Evolutionary conservation across 495 filamentous ascomycete species (phyloP).

Genomic region (Neurospora terricola): DNA sequence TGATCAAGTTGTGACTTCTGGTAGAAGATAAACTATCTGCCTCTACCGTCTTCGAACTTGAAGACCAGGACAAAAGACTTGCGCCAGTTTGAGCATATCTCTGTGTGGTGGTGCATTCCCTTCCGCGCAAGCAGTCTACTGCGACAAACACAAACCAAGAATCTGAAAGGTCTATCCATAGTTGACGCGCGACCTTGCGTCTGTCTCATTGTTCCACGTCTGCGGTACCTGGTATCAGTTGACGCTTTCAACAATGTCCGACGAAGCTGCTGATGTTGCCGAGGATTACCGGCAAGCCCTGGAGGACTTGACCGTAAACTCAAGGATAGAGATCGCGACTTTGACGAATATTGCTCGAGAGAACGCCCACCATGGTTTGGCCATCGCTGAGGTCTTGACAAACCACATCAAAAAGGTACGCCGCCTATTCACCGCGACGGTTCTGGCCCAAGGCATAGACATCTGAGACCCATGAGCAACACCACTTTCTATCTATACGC

Average conservation of each 20-base stretch:
- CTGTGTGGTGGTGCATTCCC: neutral
- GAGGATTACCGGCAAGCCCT: conserved; percentile 91
- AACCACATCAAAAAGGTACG: conserved; percentile 91
- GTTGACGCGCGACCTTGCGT: neutral
- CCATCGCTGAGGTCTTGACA: conserved; percentile 79
- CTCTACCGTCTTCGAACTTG: neutral
- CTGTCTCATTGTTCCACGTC: neutral
- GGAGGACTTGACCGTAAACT: conserved; percentile 81
- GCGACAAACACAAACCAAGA: neutral
- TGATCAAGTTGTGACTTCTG: neutral
- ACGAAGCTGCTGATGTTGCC: conserved; percentile 78
- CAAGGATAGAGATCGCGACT: conserved; percentile 86
- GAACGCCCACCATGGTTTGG: conserved; percentile 86
- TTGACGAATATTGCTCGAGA: conserved; percentile 93
- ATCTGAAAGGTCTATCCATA: neutral
- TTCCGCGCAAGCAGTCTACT: neutral
- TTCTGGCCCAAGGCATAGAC: neutral
- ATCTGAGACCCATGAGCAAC: neutral
- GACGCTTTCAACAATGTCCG: conserved; percentile 46
- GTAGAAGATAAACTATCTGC: neutral
- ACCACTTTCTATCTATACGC: neutral
- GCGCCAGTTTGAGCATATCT: neutral
- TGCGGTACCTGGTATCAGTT: neutral
- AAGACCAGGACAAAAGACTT: neutral
- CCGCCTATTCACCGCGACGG: conserved; percentile 8